phyloP scores from a whole-genome alignment of 441 rosid species.

The Hura crepitans region DNA sequence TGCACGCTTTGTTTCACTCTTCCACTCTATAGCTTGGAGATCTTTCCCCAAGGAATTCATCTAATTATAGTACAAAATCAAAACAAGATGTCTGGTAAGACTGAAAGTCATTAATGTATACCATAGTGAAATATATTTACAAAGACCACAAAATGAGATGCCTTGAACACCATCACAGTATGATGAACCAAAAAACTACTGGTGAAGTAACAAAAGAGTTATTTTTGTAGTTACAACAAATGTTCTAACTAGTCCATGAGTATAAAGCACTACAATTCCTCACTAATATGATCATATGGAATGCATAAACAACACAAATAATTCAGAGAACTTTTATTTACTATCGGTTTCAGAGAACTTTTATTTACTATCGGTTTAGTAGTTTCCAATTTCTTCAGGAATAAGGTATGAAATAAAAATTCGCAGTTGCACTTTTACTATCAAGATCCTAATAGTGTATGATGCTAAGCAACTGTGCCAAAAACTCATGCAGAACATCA shows the following conservation, averaged over 20 bases:
- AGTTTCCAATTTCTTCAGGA: background rate
- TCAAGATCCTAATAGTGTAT: slow-evolving; percentile 6
- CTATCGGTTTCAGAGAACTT: too few species aligned
- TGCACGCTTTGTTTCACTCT: slow-evolving; percentile 48
- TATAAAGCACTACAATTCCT: background rate
- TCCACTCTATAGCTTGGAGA: slow-evolving; percentile 33
- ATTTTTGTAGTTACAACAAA: background rate
- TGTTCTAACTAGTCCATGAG: background rate
- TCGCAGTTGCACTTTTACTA: background rate
- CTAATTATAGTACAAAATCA: slow-evolving; percentile 23
- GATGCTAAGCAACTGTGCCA: background rate
- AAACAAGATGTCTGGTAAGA: slow-evolving; percentile 6
- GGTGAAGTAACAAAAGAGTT: background rate
- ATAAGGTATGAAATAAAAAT: background rate
- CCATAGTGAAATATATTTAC: background rate
- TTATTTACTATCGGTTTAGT: background rate
- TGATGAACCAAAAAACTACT: background rate
- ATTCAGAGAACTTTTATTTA: background rate
- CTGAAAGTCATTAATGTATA: background rate
- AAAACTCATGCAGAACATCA: background rate
- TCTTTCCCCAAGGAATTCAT: slow-evolving; percentile 24
- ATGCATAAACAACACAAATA: background rate
- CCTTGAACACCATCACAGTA: background rate
- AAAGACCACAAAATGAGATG: background rate
- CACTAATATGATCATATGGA: background rate